Percentiles rank a stretch among this genome's conserved stretches.
Conservation (phyloP, 176 grass and related monocot species). For the Sorghum bicolor region DNA sequence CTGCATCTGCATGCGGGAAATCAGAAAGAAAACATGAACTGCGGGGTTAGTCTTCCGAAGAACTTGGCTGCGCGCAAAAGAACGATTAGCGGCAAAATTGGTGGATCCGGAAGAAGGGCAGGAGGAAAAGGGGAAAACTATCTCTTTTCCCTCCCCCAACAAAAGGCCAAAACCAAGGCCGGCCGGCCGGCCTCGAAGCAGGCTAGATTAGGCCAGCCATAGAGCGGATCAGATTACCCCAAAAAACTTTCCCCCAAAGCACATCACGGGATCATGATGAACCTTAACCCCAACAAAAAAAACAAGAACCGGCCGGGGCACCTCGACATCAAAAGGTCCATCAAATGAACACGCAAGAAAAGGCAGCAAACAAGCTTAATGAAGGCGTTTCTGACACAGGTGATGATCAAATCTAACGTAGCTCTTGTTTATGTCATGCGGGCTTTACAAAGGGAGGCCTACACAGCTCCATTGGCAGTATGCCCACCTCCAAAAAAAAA, state of each 20-base stretch:
- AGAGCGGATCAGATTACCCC: conserved; percentile 5
- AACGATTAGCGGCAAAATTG: neutral
- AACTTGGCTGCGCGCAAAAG: neutral
- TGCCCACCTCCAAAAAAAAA: conserved; percentile 58
- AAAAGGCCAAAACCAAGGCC: neutral
- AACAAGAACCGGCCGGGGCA: conserved; percentile 3
- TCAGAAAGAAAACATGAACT: neutral
- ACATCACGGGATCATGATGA: conserved; percentile 26
- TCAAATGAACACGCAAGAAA: neutral
- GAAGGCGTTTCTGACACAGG: conserved; percentile 29
- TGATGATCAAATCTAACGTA: conserved; percentile 16
- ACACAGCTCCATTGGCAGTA: conserved; percentile 91
- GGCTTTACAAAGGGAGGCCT: conserved; percentile 76
- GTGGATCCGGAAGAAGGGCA: conserved; percentile 12
- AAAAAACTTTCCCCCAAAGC: conserved; percentile 9
- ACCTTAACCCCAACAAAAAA: neutral
- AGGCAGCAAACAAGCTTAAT: neutral
- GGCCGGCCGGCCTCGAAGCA: neutral
- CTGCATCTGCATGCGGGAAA: neutral
- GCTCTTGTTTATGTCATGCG: conserved; percentile 37
- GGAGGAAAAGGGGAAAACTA: neutral
- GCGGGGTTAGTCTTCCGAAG: neutral
- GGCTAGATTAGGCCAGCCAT: neutral
- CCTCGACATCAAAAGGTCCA: neutral
- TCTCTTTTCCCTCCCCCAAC: neutral